Conservation (phyloP, 2,329 filamentous ascomycete species). For the Phialemoniopsis sp. region DNA sequence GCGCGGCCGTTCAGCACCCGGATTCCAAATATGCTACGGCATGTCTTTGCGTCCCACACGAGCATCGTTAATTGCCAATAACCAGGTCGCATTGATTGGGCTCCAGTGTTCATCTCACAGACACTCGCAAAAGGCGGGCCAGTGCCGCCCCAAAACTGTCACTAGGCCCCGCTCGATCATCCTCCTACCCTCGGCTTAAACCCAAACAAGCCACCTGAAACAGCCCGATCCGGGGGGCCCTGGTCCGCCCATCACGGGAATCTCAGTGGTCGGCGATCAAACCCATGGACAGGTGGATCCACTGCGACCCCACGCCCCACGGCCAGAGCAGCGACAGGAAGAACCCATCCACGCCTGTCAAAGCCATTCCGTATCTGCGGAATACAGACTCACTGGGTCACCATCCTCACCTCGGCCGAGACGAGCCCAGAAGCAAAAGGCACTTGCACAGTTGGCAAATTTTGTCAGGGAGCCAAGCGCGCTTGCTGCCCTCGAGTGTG, state of each 20-base stretch:
- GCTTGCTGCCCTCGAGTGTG: too few relatives aligned
- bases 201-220: not conserved
- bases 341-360: not conserved
- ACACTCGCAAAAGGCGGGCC: not conserved
- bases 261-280: not conserved
- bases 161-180: not conserved
- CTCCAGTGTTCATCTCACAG: not conserved
- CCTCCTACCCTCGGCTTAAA: not conserved
- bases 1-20: too few relatives aligned
- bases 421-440: not conserved
- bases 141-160: not conserved
- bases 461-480: too few relatives aligned
- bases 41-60: not conserved
- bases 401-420: not conserved
- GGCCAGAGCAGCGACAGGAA: too few relatives aligned
- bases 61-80: not conserved
- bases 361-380: not conserved
- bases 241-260: not conserved
- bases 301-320: too few relatives aligned
- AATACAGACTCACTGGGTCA: not conserved
- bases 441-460: too few relatives aligned
- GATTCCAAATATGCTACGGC: too few relatives aligned
- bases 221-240: not conserved
- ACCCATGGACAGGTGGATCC: not conserved
- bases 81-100: slow-evolving; percentile 1